Conservation (phyloP, 306 rosid genomes). For the Medicago truncatula region DNA sequence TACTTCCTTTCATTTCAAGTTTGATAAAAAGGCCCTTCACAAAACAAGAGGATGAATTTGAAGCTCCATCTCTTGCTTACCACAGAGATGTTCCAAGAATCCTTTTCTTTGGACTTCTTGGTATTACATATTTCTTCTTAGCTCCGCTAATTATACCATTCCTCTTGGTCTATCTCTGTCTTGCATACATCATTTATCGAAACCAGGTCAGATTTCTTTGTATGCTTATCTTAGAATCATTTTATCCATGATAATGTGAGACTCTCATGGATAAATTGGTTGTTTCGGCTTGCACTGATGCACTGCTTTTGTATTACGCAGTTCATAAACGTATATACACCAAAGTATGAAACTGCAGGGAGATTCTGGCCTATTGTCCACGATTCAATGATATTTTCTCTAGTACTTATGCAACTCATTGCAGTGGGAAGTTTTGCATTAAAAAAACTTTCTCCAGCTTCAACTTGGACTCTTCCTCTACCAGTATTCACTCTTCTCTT, state of each 20-base stretch:
- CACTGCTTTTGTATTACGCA: conserved; percentile 49
- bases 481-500: conserved; percentile 92
- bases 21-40: conserved; percentile 65
- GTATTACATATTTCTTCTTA: conserved; percentile 83
- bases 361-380: conserved; percentile 91
- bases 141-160: conserved; percentile 96
- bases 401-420: conserved; percentile 89
- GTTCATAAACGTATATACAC: conserved; percentile 81
- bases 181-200: conserved; percentile 76
- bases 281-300: conserved; percentile 34
- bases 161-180: conserved; percentile 75
- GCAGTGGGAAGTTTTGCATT: conserved; percentile 91
- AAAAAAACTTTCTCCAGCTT: conserved; percentile 64
- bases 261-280: not conserved
- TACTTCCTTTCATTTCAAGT: conserved; percentile 69
- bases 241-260: conserved; percentile 31
- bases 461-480: conserved; percentile 69
- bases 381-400: conserved; percentile 80
- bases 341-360: conserved; percentile 85
- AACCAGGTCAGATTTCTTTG: conserved; percentile 76
- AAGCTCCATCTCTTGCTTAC: conserved; percentile 67
- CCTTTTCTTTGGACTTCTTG: conserved; percentile 93
- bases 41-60: conserved; percentile 52
- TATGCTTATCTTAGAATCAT: conserved; percentile 10
- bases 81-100: conserved; percentile 82